Conservation (phyloP, 139 green algal genomes). For the Ettlia oleoabundans region DNA sequence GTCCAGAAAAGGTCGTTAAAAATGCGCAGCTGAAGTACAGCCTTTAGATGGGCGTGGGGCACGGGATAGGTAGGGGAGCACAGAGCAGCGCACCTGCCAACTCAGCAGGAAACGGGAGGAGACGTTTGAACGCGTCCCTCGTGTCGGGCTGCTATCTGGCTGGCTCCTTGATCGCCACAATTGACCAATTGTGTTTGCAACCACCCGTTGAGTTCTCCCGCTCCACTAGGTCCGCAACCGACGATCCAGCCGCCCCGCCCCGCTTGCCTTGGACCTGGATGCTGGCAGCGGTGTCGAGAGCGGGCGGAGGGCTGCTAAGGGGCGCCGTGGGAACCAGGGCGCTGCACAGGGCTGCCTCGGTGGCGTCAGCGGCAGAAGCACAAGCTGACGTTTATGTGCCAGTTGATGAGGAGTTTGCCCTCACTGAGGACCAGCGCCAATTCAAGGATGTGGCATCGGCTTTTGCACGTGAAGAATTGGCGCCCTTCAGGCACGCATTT, state of each 20-base stretch:
- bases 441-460: slow-evolving; percentile 57
- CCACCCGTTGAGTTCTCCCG: no score
- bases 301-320: background rate
- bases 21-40: no score
- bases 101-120: no score
- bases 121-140: no score
- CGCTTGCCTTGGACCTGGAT: background rate
- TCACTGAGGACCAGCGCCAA: slow-evolving; percentile 38
- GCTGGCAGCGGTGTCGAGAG: background rate
- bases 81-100: no score
- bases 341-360: background rate
- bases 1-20: no score
- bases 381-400: background rate
- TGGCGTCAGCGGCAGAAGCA: background rate
- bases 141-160: no score
- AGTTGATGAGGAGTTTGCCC: background rate
- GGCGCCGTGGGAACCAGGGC: background rate
- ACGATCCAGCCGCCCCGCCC: background rate
- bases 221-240: background rate
- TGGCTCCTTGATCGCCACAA: no score
- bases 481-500: slow-evolving; percentile 58
- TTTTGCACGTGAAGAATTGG: slow-evolving; percentile 65
- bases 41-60: no score
- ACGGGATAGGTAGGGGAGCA: no score
- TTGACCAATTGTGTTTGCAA: no score